A percentile compares a stretch with the other conserved stretches of the same genome.
Evolutionary conservation across 129 eudicot species (phyloP).

Genomic region (Centella asiatica): DNA sequence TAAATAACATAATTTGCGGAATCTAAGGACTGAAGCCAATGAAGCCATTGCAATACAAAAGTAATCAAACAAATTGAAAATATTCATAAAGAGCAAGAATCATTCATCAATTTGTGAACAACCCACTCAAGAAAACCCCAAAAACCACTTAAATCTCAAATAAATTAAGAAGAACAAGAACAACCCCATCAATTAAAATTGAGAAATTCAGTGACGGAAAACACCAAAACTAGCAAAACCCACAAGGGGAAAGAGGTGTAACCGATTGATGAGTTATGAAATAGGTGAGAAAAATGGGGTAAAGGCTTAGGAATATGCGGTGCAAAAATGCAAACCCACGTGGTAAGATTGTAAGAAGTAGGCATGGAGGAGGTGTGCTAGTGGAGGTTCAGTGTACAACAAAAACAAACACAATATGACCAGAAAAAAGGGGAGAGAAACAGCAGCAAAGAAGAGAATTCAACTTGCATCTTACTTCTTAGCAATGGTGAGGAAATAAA

Average conservation of each 20-base stretch:
- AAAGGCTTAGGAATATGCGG: constrained; percentile 1
- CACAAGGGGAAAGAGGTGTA: neutral
- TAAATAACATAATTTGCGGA: constrained; percentile 44
- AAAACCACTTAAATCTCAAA: neutral
- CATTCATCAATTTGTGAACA: neutral
- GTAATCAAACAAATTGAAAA: neutral
- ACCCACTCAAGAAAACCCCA: neutral
- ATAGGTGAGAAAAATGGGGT: neutral
- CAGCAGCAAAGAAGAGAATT: constrained; percentile 1
- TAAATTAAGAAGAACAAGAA: neutral
- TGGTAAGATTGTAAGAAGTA: constrained; percentile 10
- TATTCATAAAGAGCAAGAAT: neutral
- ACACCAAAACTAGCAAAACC: neutral
- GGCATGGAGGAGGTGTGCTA: constrained; percentile 6
- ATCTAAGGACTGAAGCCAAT: constrained; percentile 61
- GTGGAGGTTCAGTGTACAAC: neutral
- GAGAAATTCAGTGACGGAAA: neutral
- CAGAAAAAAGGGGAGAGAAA: neutral
- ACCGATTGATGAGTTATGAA: constrained; percentile 4
- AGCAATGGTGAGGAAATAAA: neutral
- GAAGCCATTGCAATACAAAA: constrained; percentile 42
- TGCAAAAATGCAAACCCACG: constrained; percentile 1
- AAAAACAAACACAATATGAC: neutral
- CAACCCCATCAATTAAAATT: neutral
- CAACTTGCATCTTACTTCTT: neutral